These are phyloP conservation scores for Epichloe elymi DNA, from an alignment of 2,329 filamentous ascomycete species.

Conservation along the genomic window DNA sequence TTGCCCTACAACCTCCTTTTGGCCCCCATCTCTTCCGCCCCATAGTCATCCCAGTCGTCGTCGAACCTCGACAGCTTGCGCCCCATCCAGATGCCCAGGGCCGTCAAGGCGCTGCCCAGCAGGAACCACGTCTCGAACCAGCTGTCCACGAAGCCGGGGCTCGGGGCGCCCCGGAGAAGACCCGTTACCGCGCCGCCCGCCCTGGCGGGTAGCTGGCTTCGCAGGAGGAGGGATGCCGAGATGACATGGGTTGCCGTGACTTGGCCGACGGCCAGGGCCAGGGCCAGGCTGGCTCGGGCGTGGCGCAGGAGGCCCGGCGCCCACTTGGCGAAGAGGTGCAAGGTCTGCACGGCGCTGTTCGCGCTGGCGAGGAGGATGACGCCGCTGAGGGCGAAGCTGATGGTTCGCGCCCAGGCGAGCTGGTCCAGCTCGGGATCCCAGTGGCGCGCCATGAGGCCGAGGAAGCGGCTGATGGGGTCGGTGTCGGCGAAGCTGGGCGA, in stretches of 20 bases:
- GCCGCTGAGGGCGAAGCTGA: slow-evolving; percentile 71
- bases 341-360: slow-evolving; percentile 73
- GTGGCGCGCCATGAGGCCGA: slow-evolving; percentile 68
- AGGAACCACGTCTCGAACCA: slow-evolving; percentile 90
- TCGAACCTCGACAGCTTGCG: slow-evolving; percentile 39
- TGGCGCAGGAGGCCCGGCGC: slow-evolving; percentile 58
- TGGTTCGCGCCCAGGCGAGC: slow-evolving; percentile 70
- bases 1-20: slow-evolving; percentile 43
- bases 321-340: slow-evolving; percentile 67
- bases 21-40: slow-evolving; percentile 56
- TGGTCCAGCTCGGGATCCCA: slow-evolving; percentile 77
- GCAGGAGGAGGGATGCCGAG: slow-evolving; percentile 59
- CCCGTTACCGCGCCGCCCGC: slow-evolving; percentile 67
- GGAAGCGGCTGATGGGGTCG: slow-evolving; percentile 73
- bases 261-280: slow-evolving; percentile 67
- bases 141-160: slow-evolving; percentile 43
- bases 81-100: slow-evolving; percentile 59
- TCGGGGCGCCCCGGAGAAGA: slow-evolving; percentile 63
- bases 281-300: slow-evolving; percentile 63
- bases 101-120: slow-evolving; percentile 51
- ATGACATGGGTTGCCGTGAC: slow-evolving; percentile 79
- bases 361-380: slow-evolving; percentile 73
- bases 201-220: slow-evolving; percentile 66
- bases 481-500: slow-evolving; percentile 47
- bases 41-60: slow-evolving; percentile 48